Evolutionary conservation across 2,329 filamentous ascomycete genomes (phyloP).

Genomic region (Neurospora sp.): DNA sequence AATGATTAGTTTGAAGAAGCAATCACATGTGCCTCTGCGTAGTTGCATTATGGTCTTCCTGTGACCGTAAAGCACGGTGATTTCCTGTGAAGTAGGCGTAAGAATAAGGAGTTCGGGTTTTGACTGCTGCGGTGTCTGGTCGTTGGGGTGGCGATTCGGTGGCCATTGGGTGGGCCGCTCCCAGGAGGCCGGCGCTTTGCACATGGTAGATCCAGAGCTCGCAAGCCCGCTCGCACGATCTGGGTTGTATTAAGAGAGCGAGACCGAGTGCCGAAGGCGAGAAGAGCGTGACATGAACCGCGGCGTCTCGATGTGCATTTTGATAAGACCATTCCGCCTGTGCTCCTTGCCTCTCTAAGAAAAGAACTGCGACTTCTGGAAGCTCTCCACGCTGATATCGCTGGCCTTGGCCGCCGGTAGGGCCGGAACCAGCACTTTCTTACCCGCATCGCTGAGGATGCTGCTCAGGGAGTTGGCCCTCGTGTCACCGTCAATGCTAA

Average conservation of each 20-base stretch:
- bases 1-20: background rate
- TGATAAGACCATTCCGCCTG: background rate
- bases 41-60: background rate
- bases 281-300: background rate
- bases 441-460: slow-evolving; percentile 19
- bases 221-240: background rate
- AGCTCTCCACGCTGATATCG: slow-evolving; percentile 42
- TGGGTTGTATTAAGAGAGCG: background rate
- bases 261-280: background rate
- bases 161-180: background rate
- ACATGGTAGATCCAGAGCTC: background rate
- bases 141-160: background rate
- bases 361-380: slow-evolving; percentile 50
- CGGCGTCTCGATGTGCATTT: background rate
- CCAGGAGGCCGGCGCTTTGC: background rate
- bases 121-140: background rate
- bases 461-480: slow-evolving; percentile 42
- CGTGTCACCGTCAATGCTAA: slow-evolving; percentile 24
- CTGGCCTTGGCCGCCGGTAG: slow-evolving; percentile 34
- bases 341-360: slow-evolving; percentile 26
- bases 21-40: background rate
- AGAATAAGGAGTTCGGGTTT: background rate
- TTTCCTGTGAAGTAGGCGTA: background rate
- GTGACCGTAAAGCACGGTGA: background rate
- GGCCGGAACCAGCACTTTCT: background rate